phyloP scores from a whole-genome alignment of 2,329 filamentous ascomycete species.

The Elsinoe ampelina region DNA sequence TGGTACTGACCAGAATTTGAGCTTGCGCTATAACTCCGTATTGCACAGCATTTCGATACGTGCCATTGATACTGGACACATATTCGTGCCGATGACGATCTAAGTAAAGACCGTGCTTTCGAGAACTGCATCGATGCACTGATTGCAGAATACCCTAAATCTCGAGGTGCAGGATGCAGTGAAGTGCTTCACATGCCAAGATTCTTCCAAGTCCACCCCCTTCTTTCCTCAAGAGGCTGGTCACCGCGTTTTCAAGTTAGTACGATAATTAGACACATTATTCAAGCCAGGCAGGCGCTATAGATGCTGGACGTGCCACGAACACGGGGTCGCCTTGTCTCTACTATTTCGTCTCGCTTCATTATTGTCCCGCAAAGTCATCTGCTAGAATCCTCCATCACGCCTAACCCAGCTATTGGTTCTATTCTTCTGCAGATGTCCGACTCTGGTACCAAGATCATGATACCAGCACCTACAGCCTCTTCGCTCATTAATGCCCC shows the following conservation, averaged over 20 bases:
- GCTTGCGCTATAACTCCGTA: neutral
- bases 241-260: no score
- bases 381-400: neutral
- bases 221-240: neutral
- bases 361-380: neutral
- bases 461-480: constrained; percentile 8
- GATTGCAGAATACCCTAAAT: no score
- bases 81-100: neutral
- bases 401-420: neutral
- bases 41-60: neutral
- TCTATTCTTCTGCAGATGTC: constrained; percentile 9
- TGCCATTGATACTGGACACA: neutral
- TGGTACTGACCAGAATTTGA: neutral
- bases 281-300: neutral
- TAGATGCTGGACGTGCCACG: neutral
- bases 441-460: constrained; percentile 4
- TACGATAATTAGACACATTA: neutral
- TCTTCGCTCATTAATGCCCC: neutral
- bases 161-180: no score
- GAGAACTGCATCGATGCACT: no score
- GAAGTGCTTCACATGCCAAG: neutral
- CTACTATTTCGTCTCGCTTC: neutral
- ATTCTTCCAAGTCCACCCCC: neutral
- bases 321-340: neutral
- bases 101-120: neutral